Percentiles rank a stretch among this genome's conserved stretches.
phyloP scores from a whole-genome alignment of 148 eudicot genomes.

The Polygonum maritimum region DNA sequence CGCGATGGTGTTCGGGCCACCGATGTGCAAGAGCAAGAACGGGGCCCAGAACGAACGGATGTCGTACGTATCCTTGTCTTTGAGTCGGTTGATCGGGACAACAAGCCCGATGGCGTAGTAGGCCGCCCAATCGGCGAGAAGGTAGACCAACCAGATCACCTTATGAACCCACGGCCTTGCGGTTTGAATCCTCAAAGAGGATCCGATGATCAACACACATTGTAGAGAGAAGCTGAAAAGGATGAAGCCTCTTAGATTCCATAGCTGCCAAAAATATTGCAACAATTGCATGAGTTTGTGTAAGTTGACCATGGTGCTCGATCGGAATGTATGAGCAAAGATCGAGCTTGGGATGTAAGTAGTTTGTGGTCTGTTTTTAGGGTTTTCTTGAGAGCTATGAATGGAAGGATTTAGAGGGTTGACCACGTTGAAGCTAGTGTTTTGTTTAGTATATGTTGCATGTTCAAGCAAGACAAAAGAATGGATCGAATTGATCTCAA shows the following conservation, averaged over 20 bases:
- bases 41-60: neutral
- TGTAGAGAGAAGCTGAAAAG: neutral
- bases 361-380: too few relatives aligned
- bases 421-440: too few relatives aligned
- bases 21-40: neutral
- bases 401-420: too few relatives aligned
- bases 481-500: too few relatives aligned
- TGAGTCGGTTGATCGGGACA: neutral
- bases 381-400: too few relatives aligned
- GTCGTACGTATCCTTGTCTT: neutral
- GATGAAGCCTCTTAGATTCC: constrained; percentile 5
- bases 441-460: too few relatives aligned
- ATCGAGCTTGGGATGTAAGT: too few relatives aligned
- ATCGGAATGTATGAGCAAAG: too few relatives aligned
- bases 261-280: constrained; percentile 25
- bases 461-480: too few relatives aligned
- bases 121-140: neutral
- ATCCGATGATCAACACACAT: neutral
- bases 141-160: neutral
- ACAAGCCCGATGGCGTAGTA: neutral
- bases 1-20: neutral
- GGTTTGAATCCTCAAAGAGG: constrained; percentile 2
- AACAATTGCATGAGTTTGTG: neutral
- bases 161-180: neutral
- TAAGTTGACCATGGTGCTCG: neutral